Evolutionary conservation across 179 eudicot species (phyloP), one percentile per base, ranked within the genome.

Genomic region (Spinacia oleracea): DNA sequence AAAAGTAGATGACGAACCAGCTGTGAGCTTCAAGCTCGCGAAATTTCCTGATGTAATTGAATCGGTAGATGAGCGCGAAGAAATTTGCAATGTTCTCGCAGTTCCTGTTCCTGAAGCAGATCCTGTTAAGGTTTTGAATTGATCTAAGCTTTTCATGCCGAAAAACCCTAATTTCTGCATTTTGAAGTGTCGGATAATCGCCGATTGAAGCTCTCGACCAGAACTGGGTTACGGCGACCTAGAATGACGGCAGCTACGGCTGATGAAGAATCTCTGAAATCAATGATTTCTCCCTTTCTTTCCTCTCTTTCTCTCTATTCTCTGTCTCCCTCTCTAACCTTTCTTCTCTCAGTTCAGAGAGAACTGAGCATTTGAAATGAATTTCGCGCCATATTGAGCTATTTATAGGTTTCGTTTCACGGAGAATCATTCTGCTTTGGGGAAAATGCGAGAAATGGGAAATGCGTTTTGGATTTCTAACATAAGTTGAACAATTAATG

Each of bases 11-110:
- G 43, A 80, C 83, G 42, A 79, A 92, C 97, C 97, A 76, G 98
- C 94, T 72, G 97, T 89, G 77, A 93, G 90, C 92, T 96, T 93
- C 88, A 96, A 83, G 80, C 86, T 93, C 20, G 94, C 89, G 75
- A 90, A 91, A 76, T 94, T 90, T 75, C 97, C 98, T 0, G 86
- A 75, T 10, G 98, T 85, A 84, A 83, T 77, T 27, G 94, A 84
- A 73, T 90, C 91, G 1, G 94, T 79, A 67, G 90, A 74, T 32
- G 84, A 79, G 11, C 90, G 83, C n/a, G 96, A 83, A 77, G 89
- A 64, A 29, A 76, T 85, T 45, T 91, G 73, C 74, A 75, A 55
- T 25, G 90, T 63, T 80, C 87, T 92, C 8, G 86, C 76, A 45
- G 88, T 69, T 89, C 88, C 90, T 9, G 88, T 69, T 89, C 88